These are phyloP conservation scores for Linnemannia exigua DNA, from an alignment of 192 early-diverging fungal genomes.

Conservation along the genomic window DNA sequence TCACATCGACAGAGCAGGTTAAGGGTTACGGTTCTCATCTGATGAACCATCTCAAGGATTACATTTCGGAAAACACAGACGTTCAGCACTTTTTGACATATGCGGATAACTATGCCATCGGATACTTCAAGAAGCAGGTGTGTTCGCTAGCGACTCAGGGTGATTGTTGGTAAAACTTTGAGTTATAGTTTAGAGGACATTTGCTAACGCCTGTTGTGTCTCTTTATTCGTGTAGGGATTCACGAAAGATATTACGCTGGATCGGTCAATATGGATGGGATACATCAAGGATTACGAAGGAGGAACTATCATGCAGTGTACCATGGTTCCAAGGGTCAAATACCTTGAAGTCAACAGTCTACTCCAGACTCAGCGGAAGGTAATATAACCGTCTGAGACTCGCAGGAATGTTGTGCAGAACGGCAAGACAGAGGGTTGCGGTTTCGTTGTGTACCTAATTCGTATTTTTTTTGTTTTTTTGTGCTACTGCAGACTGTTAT, in stretches of 20 bases:
- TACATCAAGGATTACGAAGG: constrained; percentile 99
- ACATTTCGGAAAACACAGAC: constrained; percentile 80
- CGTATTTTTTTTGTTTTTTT: not conserved
- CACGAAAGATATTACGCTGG: constrained; percentile 96
- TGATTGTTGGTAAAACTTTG: not conserved
- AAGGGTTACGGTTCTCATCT: constrained; percentile 97
- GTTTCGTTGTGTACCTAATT: not conserved
- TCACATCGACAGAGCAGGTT: constrained; percentile 91
- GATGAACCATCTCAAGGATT: constrained; percentile 97
- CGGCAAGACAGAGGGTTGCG: too few relatives aligned
- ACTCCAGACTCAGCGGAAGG: constrained; percentile 77
- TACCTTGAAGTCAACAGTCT: constrained; percentile 84
- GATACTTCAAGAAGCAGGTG: constrained; percentile 98
- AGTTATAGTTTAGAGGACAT: not conserved
- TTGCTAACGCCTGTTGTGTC: constrained; percentile 25
- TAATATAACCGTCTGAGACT: not conserved
- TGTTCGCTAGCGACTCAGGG: not conserved
- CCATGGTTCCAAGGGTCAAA: constrained; percentile 90
- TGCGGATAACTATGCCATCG: constrained; percentile 98
- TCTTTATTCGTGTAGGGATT: constrained; percentile 74
- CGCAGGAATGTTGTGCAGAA: too few relatives aligned
- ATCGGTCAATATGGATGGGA: constrained; percentile 94
- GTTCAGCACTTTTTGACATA: constrained; percentile 95
- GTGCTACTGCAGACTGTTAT: constrained; percentile 72
- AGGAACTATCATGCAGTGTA: constrained; percentile 98